A percentile compares a stretch with the other conserved stretches of the same genome.
Conservation (phyloP, 2,329 filamentous ascomycete genomes). For the Annulohypoxylon truncatum region DNA sequence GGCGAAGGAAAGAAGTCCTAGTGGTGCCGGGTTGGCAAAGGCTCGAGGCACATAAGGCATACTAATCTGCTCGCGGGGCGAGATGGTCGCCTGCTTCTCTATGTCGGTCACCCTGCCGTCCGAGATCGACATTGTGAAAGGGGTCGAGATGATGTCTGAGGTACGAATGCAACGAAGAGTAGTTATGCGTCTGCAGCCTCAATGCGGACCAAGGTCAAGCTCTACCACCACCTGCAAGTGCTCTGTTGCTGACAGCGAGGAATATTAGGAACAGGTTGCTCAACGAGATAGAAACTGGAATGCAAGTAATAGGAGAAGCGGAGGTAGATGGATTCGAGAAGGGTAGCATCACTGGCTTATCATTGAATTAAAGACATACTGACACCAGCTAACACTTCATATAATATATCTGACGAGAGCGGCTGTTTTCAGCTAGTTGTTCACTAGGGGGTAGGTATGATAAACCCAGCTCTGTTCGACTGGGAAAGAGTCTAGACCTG, state of each 20-base stretch:
- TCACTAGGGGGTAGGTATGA: not conserved
- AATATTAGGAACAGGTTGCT: not conserved
- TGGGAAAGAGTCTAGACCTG: not conserved
- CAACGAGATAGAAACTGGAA: not conserved
- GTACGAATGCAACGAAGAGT: not conserved
- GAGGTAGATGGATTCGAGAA: not conserved
- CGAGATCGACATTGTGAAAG: conserved; percentile 5
- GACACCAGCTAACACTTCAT: not conserved
- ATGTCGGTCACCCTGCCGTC: conserved; percentile 21
- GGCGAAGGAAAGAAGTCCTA: conserved; percentile 18
- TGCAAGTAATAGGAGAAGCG: conserved; percentile 14
- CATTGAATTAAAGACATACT: not conserved
- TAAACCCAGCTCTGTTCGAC: not conserved
- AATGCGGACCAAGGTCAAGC: not conserved
- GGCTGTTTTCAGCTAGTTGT: not conserved
- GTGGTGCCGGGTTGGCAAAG: conserved; percentile 17
- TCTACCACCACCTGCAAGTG: not conserved
- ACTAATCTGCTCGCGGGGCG: conserved; percentile 8
- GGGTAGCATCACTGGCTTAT: conserved; percentile 23
- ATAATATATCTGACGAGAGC: not conserved
- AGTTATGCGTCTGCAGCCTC: conserved; percentile 2
- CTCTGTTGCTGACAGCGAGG: not conserved
- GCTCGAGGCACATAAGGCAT: conserved; percentile 7
- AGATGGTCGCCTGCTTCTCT: conserved; percentile 21
- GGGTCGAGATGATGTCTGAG: not conserved